Evolutionary conservation across 2,329 filamentous ascomycete genomes (phyloP).

Genomic region (Furcasterigmium sp.): DNA sequence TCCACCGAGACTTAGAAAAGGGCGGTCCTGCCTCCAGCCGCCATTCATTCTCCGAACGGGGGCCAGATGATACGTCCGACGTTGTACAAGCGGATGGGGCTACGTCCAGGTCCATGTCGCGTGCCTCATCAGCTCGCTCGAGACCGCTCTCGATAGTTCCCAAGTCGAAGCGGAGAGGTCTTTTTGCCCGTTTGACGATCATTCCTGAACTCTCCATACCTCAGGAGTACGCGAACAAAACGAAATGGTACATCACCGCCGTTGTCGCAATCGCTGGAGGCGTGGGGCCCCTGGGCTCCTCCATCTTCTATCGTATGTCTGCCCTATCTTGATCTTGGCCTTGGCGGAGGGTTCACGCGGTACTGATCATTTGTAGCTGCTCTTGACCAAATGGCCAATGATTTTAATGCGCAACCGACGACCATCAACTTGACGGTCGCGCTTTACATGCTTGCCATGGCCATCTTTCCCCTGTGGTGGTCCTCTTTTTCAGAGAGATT

Average conservation of each 20-base stretch:
- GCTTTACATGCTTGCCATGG: slow-evolving; percentile 78
- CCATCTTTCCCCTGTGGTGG: slow-evolving; percentile 84
- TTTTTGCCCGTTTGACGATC: slow-evolving; percentile 65
- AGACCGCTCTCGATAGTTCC: slow-evolving; percentile 34
- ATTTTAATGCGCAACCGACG: slow-evolving; percentile 58
- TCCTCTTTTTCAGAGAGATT: slow-evolving; percentile 71
- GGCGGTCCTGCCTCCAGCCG: neutral
- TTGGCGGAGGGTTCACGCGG: neutral
- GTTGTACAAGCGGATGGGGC: slow-evolving; percentile 2
- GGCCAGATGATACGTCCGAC: neutral
- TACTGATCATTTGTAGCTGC: slow-evolving; percentile 47
- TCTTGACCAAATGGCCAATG: slow-evolving; percentile 55
- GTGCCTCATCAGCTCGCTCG: slow-evolving; percentile 32
- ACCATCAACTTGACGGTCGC: slow-evolving; percentile 72
- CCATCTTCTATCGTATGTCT: slow-evolving; percentile 72
- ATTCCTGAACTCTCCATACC: slow-evolving; percentile 76
- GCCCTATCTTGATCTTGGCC: neutral
- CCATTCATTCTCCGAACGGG: neutral
- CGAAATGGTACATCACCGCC: slow-evolving; percentile 81
- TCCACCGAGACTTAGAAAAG: slow-evolving; percentile 1
- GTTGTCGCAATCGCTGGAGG: slow-evolving; percentile 73
- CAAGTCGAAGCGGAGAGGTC: slow-evolving; percentile 54
- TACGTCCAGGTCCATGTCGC: slow-evolving; percentile 19
- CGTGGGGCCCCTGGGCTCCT: slow-evolving; percentile 76
- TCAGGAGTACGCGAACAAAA: slow-evolving; percentile 64